phyloP scores from a whole-genome alignment of 176 grass and related monocot genomes.

The Microstegium vimineum region DNA sequence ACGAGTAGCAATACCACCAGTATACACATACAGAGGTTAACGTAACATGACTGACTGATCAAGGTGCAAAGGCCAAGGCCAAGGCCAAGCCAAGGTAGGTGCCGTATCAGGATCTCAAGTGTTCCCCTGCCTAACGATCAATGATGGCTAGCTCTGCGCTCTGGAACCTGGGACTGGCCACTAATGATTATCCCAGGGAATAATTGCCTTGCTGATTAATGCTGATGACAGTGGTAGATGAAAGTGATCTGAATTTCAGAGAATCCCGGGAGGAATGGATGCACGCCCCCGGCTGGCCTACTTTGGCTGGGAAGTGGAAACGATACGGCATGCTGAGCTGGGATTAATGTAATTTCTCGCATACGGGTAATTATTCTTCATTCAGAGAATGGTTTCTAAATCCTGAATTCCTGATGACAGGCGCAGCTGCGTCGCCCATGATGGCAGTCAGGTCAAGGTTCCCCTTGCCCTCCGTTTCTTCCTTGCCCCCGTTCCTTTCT shows the following conservation, averaged over 20 bases:
- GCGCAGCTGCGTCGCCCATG: neutral
- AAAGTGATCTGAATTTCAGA: neutral
- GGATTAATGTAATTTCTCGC: neutral
- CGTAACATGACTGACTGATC: too few species aligned
- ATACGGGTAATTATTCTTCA: neutral
- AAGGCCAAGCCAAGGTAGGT: too few species aligned
- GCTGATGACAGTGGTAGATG: neutral
- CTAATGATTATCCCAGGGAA: neutral
- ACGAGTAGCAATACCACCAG: too few species aligned
- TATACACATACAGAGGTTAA: too few species aligned
- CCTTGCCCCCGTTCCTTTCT: neutral
- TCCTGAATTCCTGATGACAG: too few species aligned
- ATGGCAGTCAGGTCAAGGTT: neutral
- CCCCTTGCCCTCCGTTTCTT: conserved; percentile 6
- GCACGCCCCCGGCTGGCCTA: too few species aligned
- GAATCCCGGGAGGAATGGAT: neutral
- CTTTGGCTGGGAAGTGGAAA: too few species aligned
- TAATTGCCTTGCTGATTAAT: neutral
- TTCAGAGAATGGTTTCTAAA: neutral
- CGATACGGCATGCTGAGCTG: neutral
- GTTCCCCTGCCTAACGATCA: too few species aligned
- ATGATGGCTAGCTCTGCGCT: neutral
- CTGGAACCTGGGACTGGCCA: neutral
- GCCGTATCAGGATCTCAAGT: neutral
- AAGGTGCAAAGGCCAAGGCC: too few species aligned